phyloP scores from a whole-genome alignment of 1,284 basidiomycete species.

The Inonotus obliquus region DNA sequence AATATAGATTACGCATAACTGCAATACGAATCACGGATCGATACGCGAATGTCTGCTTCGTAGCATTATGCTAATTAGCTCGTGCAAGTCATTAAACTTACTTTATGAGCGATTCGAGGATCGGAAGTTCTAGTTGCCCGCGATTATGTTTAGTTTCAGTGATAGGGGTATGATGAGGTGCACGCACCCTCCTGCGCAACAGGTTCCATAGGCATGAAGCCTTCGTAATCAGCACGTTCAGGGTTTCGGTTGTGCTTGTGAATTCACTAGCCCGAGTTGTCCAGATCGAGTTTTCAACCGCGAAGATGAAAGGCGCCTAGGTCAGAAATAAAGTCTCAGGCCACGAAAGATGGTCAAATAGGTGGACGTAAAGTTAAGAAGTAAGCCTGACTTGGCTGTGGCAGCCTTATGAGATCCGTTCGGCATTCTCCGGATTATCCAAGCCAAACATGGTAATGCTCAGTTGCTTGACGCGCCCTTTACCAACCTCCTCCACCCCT shows the following conservation, averaged over 20 bases:
- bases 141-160: conserved; percentile 25
- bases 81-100: conserved; percentile 31
- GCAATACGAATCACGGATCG: not conserved
- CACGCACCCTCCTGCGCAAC: conserved; percentile 71
- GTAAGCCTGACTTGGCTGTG: not conserved
- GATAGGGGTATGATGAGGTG: conserved; percentile 14
- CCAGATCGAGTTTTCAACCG: too few relatives aligned
- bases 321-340: not conserved
- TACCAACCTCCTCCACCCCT: conserved; percentile 1
- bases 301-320: too few relatives aligned
- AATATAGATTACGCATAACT: not conserved
- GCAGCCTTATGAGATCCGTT: not conserved
- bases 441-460: not conserved
- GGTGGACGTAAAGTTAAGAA: not conserved
- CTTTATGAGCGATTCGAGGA: conserved; percentile 95
- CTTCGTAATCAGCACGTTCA: conserved; percentile 32
- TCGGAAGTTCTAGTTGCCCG: conserved; percentile 86
- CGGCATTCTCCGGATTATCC: not conserved
- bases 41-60: not conserved
- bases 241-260: not conserved
- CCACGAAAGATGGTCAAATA: not conserved
- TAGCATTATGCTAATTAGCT: conserved; percentile 9
- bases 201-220: conserved; percentile 39
- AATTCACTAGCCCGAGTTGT: too few relatives aligned
- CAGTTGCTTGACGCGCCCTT: conserved; percentile 10